A percentile compares a stretch with the other conserved stretches of the same genome.
phyloP scores from a whole-genome alignment of 202 grass and related monocot species.

The Saccharum hybrid region DNA sequence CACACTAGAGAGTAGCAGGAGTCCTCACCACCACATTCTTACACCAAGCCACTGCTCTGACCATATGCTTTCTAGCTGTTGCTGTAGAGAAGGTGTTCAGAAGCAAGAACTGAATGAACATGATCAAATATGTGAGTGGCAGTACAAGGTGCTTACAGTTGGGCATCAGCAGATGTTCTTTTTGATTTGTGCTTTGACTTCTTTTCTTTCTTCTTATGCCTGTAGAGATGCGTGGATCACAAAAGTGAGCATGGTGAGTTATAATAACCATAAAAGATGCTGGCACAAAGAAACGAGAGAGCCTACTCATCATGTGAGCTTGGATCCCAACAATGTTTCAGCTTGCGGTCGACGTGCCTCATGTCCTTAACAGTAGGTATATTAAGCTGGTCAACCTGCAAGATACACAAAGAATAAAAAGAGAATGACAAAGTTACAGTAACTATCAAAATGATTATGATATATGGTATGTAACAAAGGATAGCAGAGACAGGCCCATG shows the following conservation, averaged over 20 bases:
- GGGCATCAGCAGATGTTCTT: constrained; percentile 64
- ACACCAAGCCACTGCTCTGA: background rate
- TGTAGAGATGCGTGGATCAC: constrained; percentile 26
- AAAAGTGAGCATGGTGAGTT: constrained; percentile 16
- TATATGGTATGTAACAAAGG: background rate
- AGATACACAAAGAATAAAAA: constrained; percentile 27
- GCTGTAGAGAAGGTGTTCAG: constrained; percentile 25
- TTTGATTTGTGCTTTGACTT: constrained; percentile 95
- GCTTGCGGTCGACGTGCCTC: constrained; percentile 85
- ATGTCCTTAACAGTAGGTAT: constrained; percentile 73
- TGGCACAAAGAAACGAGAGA: constrained; percentile 10
- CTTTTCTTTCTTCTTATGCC: constrained; percentile 92
- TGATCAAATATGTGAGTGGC: background rate
- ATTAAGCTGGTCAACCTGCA: constrained; percentile 67
- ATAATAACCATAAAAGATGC: constrained; percentile 7
- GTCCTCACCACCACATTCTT: constrained; percentile 29
- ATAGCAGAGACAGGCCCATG: background rate
- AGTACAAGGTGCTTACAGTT: constrained; percentile 36
- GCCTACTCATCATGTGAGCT: constrained; percentile 85
- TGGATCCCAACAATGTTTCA: constrained; percentile 89
- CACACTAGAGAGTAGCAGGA: background rate
- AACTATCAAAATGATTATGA: constrained; percentile 2
- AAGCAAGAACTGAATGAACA: constrained; percentile 21
- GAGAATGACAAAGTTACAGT: background rate
- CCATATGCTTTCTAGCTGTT: constrained; percentile 38